A percentile compares a stretch with the other conserved stretches of the same genome.
phyloP scores from a whole-genome alignment of 331 rosid genomes.

The Phaseolus coccineus region DNA sequence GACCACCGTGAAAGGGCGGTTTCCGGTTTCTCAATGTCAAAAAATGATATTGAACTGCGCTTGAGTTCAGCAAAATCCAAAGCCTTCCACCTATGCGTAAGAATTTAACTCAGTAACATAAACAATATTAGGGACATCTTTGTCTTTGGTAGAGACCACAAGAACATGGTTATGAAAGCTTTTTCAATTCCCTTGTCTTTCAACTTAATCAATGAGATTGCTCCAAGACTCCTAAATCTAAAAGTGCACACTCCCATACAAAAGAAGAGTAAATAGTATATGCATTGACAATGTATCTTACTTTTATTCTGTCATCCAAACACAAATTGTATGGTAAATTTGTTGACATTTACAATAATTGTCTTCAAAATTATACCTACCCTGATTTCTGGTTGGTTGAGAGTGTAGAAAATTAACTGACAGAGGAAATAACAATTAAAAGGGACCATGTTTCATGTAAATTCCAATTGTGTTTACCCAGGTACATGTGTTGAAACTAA shows the following conservation, averaged over 20 bases:
- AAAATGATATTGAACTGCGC: conserved; percentile 83
- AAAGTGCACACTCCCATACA: neutral
- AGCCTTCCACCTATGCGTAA: conserved; percentile 73
- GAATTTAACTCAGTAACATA: neutral
- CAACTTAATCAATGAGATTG: conserved; percentile 24
- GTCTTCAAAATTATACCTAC: neutral
- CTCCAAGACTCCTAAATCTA: conserved; percentile 8
- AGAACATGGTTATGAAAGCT: neutral
- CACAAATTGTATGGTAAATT: neutral
- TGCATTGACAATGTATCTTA: neutral
- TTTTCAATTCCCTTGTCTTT: neutral
- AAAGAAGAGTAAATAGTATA: neutral
- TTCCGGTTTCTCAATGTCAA: conserved; percentile 78
- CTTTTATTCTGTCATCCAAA: neutral
- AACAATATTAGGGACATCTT: neutral
- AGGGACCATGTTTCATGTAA: neutral
- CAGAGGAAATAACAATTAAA: neutral
- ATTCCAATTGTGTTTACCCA: neutral
- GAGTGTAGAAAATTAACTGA: neutral
- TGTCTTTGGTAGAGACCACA: neutral
- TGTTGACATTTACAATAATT: neutral
- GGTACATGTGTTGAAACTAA: conserved; percentile 47
- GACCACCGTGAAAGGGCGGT: conserved; percentile 83
- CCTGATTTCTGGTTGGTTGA: neutral
- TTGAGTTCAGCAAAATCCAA: conserved; percentile 87